These are phyloP conservation scores for Suillus paluster DNA, from an alignment of 768 basidiomycete genomes.

Conservation along the genomic window DNA sequence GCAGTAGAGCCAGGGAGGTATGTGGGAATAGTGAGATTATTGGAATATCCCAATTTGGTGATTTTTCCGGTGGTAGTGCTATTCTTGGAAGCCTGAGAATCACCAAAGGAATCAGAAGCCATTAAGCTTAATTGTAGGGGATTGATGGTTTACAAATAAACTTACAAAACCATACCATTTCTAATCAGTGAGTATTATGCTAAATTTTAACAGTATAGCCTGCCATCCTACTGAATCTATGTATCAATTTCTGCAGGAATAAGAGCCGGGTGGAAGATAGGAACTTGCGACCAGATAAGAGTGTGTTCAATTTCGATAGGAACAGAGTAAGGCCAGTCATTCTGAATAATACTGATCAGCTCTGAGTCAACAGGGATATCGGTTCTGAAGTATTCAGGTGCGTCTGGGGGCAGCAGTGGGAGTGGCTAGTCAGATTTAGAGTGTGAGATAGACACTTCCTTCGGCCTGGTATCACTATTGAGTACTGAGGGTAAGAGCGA, in stretches of 20 bases:
- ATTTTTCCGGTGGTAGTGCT: too few relatives aligned
- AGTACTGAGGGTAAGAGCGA: constrained; percentile 59
- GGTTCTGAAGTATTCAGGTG: constrained; percentile 67
- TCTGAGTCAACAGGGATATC: constrained; percentile 55
- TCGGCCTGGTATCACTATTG: constrained; percentile 27
- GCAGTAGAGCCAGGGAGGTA: too few relatives aligned
- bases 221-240: too few relatives aligned
- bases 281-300: constrained; percentile 77
- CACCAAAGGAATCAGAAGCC: too few relatives aligned
- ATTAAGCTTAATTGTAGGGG: too few relatives aligned
- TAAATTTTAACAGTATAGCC: too few relatives aligned
- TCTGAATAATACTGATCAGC: constrained; percentile 71
- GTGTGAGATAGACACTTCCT: neutral
- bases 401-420: constrained; percentile 37
- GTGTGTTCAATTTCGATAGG: constrained; percentile 75
- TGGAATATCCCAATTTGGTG: too few relatives aligned
- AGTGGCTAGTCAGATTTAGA: constrained; percentile 14
- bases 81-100: too few relatives aligned
- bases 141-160: too few relatives aligned
- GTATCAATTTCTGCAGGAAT: constrained; percentile 57
- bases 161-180: too few relatives aligned
- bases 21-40: too few relatives aligned
- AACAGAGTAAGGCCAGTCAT: constrained; percentile 93
- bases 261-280: constrained; percentile 66
- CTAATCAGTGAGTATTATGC: too few relatives aligned